Base-by-base conservation (phyloP, 225 moss, liverwort and hornwort genomes). In the Physcomitrellopsis africana region DNA sequence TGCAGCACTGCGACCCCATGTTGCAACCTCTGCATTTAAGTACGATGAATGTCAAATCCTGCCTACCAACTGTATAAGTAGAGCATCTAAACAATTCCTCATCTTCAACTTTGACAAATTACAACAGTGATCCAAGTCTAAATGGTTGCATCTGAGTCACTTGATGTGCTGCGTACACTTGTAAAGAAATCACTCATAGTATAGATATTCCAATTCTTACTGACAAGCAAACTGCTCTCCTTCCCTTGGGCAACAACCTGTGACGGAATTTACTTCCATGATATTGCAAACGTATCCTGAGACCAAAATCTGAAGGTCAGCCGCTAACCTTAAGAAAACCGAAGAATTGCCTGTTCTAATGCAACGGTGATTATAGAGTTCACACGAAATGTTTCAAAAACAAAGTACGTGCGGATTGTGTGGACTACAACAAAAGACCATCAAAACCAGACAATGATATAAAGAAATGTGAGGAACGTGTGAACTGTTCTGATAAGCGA, bases 281-380 rank as follows among this genome's bases (percentile, higher is more conserved):
- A 88, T 82, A 43, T 54, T 88, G 82, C 91, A 91, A 10, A 91
- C 88, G 81, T 88, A 86, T 12, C 91, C 91, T 91, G 88, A 37
- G 48, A 20, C 70, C 51, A 42, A 44, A 45, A 45, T 78, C 44
- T 37, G 37, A 63, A 3, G 37, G 42, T 67, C 51, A 67, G 51
- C 32, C 32, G 12, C 46, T 15, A 45, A n/a, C 45, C n/a, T 13
- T 41, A 63, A n/a, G 49, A 63, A 24, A 32, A 69, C 51, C 11
- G 10, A 46, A 41, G n/a, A 47, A 41, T 53, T 54, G 32, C 54
- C 20, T 20, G 60, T 24, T 62, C 54, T 63, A 52, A 47, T 9
- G 48, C 63, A 45, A 64, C 22, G 22, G 22, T 64, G 7, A 46
- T 13, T 27, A 1, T 11, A 61, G 17, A 19, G 16, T 51, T 67